A percentile compares a stretch with the other conserved stretches of the same genome.
Conservation (phyloP, 768 basidiomycete species). For the Sporobolomyces roseus region DNA sequence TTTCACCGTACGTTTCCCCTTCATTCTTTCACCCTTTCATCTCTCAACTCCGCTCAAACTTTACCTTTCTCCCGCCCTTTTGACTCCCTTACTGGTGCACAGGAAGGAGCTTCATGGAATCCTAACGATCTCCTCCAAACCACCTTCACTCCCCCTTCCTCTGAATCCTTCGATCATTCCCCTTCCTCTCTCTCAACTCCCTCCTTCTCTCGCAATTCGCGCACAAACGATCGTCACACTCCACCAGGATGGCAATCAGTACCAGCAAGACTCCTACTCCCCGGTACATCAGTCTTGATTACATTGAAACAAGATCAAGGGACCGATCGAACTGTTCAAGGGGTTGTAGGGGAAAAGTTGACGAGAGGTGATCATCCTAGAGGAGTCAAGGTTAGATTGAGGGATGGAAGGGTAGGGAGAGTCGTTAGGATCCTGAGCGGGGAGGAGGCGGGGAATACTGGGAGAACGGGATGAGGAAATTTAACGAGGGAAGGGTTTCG, state of each 20-base stretch:
- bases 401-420: slow-evolving; percentile 33
- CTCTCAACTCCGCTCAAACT: neutral
- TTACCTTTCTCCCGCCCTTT: neutral
- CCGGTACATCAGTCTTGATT: slow-evolving; percentile 18
- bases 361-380: slow-evolving; percentile 38
- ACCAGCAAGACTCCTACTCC: slow-evolving; percentile 1
- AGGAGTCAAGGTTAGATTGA: slow-evolving; percentile 35
- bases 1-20: slow-evolving; percentile 8
- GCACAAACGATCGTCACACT: neutral
- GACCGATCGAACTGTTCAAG: slow-evolving; percentile 31
- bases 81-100: neutral
- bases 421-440: slow-evolving; percentile 19
- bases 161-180: neutral
- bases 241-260: slow-evolving; percentile 10
- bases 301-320: slow-evolving; percentile 37
- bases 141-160: neutral
- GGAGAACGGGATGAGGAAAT: neutral
- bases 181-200: neutral
- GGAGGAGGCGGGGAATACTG: neutral
- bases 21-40: no score
- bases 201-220: neutral
- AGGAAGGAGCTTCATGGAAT: slow-evolving; percentile 36
- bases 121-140: slow-evolving; percentile 12
- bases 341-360: slow-evolving; percentile 21
- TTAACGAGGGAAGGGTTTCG: no score